Evolutionary conservation across 805 yeast species (phyloP).

Genomic region (Candida takata): DNA sequence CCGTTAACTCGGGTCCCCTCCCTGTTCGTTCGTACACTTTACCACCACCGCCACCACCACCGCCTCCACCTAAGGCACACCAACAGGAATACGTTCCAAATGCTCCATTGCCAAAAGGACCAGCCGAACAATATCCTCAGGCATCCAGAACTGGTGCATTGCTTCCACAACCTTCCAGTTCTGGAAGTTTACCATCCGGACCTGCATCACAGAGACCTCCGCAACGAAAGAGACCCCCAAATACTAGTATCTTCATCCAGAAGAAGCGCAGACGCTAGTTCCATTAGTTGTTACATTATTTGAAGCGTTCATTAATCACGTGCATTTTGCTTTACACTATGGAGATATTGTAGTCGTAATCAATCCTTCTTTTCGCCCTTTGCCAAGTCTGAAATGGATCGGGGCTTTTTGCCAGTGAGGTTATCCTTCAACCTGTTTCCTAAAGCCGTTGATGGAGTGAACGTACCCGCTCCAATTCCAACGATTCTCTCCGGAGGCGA

Average conservation of each 20-base stretch:
- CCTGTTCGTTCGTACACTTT: slow-evolving; percentile 1
- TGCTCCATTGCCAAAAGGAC: slow-evolving; percentile 1
- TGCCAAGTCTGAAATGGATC: neutral
- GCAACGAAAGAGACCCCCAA: slow-evolving; percentile 8
- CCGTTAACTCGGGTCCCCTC: neutral
- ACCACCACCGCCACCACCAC: neutral
- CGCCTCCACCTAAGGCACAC: no score
- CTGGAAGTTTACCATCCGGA: slow-evolving; percentile 14
- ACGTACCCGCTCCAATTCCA: neutral
- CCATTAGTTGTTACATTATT: no score
- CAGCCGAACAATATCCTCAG: neutral
- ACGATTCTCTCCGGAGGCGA: slow-evolving; percentile 8
- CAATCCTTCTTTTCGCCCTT: slow-evolving; percentile 9
- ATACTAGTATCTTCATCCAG: slow-evolving; percentile 7
- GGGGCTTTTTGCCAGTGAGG: slow-evolving; percentile 1
- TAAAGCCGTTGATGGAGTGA: slow-evolving; percentile 2
- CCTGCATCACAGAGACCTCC: slow-evolving; percentile 3
- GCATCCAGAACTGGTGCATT: slow-evolving; percentile 14
- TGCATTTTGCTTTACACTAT: no score
- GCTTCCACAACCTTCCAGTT: slow-evolving; percentile 11
- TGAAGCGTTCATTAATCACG: no score
- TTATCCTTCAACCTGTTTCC: slow-evolving; percentile 12
- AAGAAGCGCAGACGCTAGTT: slow-evolving; percentile 6
- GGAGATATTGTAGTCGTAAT: no score
- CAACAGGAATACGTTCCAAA: no score